phyloP scores from a whole-genome alignment of 1,284 basidiomycete genomes.

The Moniliophthora roreri region DNA sequence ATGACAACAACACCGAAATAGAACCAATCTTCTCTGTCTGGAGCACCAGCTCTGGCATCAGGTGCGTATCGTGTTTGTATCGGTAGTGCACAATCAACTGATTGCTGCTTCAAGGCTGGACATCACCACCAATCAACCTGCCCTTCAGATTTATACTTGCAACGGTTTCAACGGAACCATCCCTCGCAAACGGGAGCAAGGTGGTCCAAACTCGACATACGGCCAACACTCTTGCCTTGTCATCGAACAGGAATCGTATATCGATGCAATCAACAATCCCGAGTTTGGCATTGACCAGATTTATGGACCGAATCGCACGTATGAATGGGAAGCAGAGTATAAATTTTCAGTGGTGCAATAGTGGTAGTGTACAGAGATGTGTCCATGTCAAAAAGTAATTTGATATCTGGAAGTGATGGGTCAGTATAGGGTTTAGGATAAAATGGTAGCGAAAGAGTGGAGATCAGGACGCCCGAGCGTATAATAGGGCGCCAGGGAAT shows the following conservation, averaged over 20 bases:
- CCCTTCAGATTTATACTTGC: constrained; percentile 47
- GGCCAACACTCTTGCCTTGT: constrained; percentile 44
- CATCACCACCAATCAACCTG: constrained; percentile 44
- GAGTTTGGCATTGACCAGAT: constrained; percentile 44
- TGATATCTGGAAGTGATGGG: background rate
- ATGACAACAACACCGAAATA: constrained; percentile 30
- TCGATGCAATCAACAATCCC: constrained; percentile 51
- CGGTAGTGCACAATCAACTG: background rate
- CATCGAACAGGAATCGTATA: constrained; percentile 47
- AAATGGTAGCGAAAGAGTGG: constrained; percentile 1
- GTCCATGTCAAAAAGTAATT: background rate
- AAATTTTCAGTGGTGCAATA: constrained; percentile 30
- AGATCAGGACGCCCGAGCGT: constrained; percentile 48
- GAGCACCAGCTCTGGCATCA: constrained; percentile 47
- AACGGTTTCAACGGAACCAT: constrained; percentile 40
- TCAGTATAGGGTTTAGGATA: constrained; percentile 11
- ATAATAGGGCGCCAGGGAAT: constrained; percentile 42
- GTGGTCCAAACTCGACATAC: constrained; percentile 36
- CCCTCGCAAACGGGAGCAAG: constrained; percentile 43
- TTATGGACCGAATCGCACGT: constrained; percentile 38
- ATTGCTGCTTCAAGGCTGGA: constrained; percentile 33
- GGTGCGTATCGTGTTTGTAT: constrained; percentile 20
- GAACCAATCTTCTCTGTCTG: constrained; percentile 40
- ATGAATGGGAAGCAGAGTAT: constrained; percentile 42
- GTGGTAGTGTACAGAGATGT: constrained; percentile 20